phyloP scores from a whole-genome alignment of 768 basidiomycete genomes.

The Suillus sp. region DNA sequence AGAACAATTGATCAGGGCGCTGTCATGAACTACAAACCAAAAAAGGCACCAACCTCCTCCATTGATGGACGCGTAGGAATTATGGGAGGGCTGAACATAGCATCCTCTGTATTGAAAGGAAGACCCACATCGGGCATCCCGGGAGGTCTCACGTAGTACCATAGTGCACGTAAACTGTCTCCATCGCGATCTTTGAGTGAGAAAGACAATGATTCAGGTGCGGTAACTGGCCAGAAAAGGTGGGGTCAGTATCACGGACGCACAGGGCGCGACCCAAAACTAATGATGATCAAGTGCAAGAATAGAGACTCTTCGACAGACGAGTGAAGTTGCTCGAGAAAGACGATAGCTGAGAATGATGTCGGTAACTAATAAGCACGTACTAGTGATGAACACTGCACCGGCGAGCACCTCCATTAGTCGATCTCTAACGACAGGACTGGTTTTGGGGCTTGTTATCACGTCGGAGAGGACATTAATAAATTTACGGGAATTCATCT shows the following conservation, averaged over 20 bases:
- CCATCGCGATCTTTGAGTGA: conserved; percentile 31
- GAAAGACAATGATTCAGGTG: conserved; percentile 11
- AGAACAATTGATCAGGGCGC: background rate
- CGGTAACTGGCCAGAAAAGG: background rate
- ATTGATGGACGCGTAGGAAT: conserved; percentile 22
- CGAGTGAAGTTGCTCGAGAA: background rate
- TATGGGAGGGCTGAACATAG: conserved; percentile 73
- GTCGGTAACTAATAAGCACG: background rate
- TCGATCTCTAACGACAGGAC: conserved; percentile 79
- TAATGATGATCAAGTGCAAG: too few species aligned
- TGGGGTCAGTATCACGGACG: too few species aligned
- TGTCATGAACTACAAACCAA: background rate
- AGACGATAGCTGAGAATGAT: background rate
- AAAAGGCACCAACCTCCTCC: background rate
- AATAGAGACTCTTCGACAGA: background rate
- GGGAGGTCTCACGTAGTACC: conserved; percentile 76
- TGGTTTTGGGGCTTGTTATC: conserved; percentile 60
- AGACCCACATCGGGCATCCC: conserved; percentile 85
- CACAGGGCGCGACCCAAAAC: too few species aligned
- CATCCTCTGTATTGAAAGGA: conserved; percentile 75
- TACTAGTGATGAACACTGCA: conserved; percentile 58
- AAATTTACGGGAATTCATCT: conserved; percentile 75
- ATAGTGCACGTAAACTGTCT: conserved; percentile 68
- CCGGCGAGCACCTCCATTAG: conserved; percentile 81
- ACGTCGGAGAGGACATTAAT: conserved; percentile 77